These are phyloP conservation scores for Malus hybrid DNA, from an alignment of 331 rosid species.

Conservation along the genomic window DNA sequence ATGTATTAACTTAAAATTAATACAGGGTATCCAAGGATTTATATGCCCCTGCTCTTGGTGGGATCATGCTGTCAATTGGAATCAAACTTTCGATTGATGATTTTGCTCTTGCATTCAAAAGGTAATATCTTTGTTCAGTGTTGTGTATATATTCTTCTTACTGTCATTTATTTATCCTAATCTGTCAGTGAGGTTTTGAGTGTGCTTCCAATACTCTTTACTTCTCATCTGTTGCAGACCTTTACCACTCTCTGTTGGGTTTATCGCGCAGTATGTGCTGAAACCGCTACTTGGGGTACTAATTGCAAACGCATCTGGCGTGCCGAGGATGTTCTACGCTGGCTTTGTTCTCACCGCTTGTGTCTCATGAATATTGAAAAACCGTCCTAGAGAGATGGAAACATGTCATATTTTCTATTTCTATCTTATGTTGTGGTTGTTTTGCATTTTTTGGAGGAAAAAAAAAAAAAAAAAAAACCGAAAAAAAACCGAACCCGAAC, in stretches of 20 bases:
- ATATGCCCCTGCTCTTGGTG: conserved; percentile 98
- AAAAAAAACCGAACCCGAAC: no score
- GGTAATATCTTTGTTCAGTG: conserved; percentile 31
- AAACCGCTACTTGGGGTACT: conserved; percentile 80
- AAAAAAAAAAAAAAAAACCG: no score
- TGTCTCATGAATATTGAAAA: conserved; percentile 17
- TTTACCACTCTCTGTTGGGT: conserved; percentile 80
- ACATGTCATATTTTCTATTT: no score
- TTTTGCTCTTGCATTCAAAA: conserved; percentile 83
- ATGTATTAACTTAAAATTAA: conserved; percentile 20
- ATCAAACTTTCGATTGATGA: conserved; percentile 76
- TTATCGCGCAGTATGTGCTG: conserved; percentile 65
- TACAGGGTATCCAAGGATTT: conserved; percentile 91
- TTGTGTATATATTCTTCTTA: not conserved
- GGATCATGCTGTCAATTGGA: conserved; percentile 97
- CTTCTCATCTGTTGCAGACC: conserved; percentile 63
- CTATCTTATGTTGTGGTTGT: no score
- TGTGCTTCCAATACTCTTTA: conserved; percentile 21
- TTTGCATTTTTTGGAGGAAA: no score
- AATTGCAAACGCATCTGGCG: conserved; percentile 62
- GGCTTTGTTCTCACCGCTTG: conserved; percentile 90
- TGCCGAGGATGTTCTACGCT: conserved; percentile 64
- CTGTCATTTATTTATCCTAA: not conserved
- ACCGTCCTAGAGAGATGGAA: no score
- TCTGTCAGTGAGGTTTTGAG: conserved; percentile 16